These are phyloP conservation scores for Cryphonectria carpinicola DNA, from an alignment of 2,329 filamentous ascomycete species.

Conservation along the genomic window DNA sequence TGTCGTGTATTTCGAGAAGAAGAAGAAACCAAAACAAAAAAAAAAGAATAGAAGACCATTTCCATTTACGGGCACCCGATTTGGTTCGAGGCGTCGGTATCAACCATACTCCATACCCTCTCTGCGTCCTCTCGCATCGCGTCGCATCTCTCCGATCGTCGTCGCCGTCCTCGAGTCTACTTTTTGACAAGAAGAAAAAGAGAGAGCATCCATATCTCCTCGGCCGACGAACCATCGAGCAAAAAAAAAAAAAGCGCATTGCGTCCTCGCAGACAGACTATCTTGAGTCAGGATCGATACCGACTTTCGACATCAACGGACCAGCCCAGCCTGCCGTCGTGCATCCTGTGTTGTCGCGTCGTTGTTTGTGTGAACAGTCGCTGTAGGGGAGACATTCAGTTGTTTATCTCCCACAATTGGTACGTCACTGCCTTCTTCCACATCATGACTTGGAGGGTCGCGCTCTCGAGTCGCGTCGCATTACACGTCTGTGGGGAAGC, in stretches of 20 bases:
- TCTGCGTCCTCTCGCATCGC: slow-evolving; percentile 21
- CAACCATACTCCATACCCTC: slow-evolving; percentile 9
- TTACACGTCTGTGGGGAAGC: slow-evolving; percentile 31
- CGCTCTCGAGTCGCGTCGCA: slow-evolving; percentile 27
- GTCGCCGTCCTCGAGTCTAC: slow-evolving; percentile 28
- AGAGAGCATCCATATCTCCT: slow-evolving; percentile 4
- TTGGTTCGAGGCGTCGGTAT: slow-evolving; percentile 31
- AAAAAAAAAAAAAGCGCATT: slow-evolving; percentile 20
- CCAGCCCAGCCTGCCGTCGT: slow-evolving; percentile 24
- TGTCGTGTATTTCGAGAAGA: slow-evolving; percentile 37
- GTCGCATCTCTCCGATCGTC: slow-evolving; percentile 27
- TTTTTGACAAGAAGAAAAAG: slow-evolving; percentile 21
- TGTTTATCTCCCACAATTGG: slow-evolving; percentile 90
- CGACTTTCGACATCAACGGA: slow-evolving; percentile 36
- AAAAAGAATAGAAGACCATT: slow-evolving; percentile 36
- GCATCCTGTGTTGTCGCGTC: slow-evolving; percentile 24
- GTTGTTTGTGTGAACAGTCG: slow-evolving; percentile 40
- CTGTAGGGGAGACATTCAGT: slow-evolving; percentile 92
- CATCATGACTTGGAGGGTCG: slow-evolving; percentile 30
- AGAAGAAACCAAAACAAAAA: slow-evolving; percentile 23
- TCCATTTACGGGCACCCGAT: slow-evolving; percentile 30
- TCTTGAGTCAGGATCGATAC: slow-evolving; percentile 37
- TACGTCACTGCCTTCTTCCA: slow-evolving; percentile 50
- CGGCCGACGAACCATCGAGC: slow-evolving; percentile 30
- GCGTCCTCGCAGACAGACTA: slow-evolving; percentile 26